Evolutionary conservation across 371 early-diverging fungal genomes (phyloP).

Genomic region (Phascolomyces articulosus): DNA sequence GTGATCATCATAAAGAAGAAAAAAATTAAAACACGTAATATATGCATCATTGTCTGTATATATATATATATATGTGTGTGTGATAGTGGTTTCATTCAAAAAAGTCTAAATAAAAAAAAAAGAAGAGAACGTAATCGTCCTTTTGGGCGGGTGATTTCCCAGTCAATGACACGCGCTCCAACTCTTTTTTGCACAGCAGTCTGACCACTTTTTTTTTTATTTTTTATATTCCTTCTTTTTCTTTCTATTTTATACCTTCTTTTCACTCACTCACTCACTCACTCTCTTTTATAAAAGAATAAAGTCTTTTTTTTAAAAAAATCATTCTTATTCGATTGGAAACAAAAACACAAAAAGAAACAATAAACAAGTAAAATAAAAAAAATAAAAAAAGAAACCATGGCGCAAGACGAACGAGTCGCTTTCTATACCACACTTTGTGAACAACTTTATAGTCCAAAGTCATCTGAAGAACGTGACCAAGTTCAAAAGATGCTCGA

Average conservation of each 20-base stretch:
- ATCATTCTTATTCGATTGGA: too few species aligned
- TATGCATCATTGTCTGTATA: too few species aligned
- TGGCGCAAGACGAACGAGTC: slow-evolving; percentile 41
- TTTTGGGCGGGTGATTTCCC: not conserved
- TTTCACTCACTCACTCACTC: not conserved
- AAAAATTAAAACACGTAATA: too few species aligned
- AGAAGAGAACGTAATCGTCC: too few species aligned
- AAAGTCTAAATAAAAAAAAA: not conserved
- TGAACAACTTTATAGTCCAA: slow-evolving; percentile 64
- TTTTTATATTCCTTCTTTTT: not conserved
- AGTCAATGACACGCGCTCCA: not conserved
- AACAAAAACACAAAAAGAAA: too few species aligned
- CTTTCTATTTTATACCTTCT: too few species aligned
- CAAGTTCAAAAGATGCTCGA: slow-evolving; percentile 78
- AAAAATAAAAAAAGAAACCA: not conserved
- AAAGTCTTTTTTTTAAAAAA: not conserved
- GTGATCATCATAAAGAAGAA: too few species aligned
- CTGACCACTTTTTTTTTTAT: slow-evolving; percentile 2
- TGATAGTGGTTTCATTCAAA: too few species aligned
- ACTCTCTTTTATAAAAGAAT: not conserved
- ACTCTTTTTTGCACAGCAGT: not conserved
- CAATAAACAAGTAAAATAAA: not conserved
- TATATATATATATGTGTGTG: too few species aligned
- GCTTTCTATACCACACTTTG: slow-evolving; percentile 46
- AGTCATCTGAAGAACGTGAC: slow-evolving; percentile 58